Evolutionary conservation across 139 green algal species (phyloP).

Genomic region (Nannochloris sp.): DNA sequence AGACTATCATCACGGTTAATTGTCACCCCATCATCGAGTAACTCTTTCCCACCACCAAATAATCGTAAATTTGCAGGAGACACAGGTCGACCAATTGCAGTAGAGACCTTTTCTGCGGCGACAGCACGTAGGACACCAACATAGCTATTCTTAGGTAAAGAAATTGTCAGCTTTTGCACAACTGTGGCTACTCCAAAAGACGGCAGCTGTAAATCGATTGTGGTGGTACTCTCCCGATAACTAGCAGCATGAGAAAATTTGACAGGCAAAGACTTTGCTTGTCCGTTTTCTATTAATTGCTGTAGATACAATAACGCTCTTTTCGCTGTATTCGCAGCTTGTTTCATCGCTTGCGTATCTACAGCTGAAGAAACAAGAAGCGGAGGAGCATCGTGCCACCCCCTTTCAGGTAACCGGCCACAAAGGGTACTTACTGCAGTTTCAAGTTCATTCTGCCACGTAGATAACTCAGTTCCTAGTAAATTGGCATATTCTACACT

Average conservation of each 20-base stretch:
- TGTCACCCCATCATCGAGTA: no score
- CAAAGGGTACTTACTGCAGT: neutral
- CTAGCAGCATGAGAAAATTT: neutral
- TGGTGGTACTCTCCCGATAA: neutral
- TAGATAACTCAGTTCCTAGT: neutral
- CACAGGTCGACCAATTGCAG: neutral
- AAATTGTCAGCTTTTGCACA: no score
- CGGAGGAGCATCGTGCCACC: neutral
- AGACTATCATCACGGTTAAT: no score
- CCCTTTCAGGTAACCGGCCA: neutral
- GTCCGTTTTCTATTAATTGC: neutral
- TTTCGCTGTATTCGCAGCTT: neutral
- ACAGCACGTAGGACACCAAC: slow-evolving; percentile 40
- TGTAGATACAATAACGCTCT: neutral
- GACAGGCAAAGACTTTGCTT: neutral
- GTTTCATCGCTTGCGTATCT: neutral
- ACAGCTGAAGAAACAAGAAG: neutral
- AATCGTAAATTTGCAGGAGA: neutral
- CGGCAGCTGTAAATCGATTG: slow-evolving; percentile 26
- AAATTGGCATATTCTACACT: neutral
- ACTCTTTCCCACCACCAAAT: neutral
- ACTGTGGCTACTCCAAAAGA: slow-evolving; percentile 1
- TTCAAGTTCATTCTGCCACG: neutral
- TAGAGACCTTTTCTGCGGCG: neutral
- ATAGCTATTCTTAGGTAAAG: slow-evolving; percentile 42